Evolutionary conservation across 1,284 basidiomycete genomes (phyloP).

Genomic region (Coniophora puteana): DNA sequence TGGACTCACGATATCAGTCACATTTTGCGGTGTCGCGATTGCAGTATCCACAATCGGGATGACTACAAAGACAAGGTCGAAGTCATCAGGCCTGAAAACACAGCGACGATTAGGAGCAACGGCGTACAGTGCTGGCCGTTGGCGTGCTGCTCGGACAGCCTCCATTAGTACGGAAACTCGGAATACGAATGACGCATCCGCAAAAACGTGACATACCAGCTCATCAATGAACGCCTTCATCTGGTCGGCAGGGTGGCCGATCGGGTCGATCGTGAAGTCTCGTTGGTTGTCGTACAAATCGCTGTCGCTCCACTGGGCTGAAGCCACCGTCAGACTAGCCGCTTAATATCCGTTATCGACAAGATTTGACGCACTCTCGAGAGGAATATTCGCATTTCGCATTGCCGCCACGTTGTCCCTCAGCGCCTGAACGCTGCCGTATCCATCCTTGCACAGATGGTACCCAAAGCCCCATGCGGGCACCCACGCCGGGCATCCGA

Average conservation of each 20-base stretch:
- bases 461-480: slow-evolving; percentile 71
- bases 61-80: slow-evolving; percentile 26
- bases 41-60: slow-evolving; percentile 42
- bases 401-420: slow-evolving; percentile 52
- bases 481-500: slow-evolving; percentile 64
- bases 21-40: slow-evolving; percentile 33
- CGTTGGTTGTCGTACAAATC: slow-evolving; percentile 65
- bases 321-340: no score
- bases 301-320: no score
- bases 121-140: slow-evolving; percentile 40
- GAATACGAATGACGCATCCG: slow-evolving; percentile 1
- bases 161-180: slow-evolving; percentile 1
- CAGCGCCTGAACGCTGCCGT: slow-evolving; percentile 43
- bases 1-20: slow-evolving; percentile 35
- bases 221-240: slow-evolving; percentile 58
- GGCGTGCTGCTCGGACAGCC: slow-evolving; percentile 18
- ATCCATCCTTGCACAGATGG: no score
- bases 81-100: slow-evolving; percentile 1
- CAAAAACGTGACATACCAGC: slow-evolving; percentile 50
- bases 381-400: slow-evolving; percentile 59
- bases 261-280: slow-evolving; percentile 68
- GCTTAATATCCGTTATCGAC: no score
- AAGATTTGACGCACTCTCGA: slow-evolving; percentile 45
- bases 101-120: no score
- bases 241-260: slow-evolving; percentile 56